Evolutionary conservation across 2,329 filamentous ascomycete genomes (phyloP).

Genomic region (Paecilomyces fulvus): DNA sequence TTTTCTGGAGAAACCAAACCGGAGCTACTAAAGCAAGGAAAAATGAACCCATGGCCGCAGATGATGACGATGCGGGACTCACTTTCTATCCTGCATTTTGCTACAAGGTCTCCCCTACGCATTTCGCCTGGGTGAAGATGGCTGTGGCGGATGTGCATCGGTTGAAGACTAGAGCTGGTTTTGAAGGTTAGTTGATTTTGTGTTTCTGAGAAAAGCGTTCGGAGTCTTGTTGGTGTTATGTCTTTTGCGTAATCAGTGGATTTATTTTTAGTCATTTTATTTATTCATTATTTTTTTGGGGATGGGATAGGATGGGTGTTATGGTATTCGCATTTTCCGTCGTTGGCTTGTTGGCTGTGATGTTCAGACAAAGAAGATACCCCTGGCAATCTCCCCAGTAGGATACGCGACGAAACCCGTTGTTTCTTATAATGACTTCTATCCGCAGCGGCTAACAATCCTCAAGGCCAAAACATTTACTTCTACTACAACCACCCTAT

Average conservation of each 20-base stretch:
- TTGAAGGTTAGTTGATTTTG: conserved; percentile 39
- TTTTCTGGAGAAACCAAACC: neutral
- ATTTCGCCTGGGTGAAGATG: conserved; percentile 55
- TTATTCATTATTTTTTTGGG: neutral
- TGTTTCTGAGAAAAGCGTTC: neutral
- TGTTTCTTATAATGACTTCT: neutral
- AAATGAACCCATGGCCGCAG: conserved; percentile 1
- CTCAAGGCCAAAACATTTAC: conserved; percentile 46
- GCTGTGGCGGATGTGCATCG: conserved; percentile 47
- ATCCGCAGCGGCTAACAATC: neutral
- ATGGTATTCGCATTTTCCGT: no score
- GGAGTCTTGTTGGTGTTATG: neutral
- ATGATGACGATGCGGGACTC: conserved; percentile 11
- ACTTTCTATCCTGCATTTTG: conserved; percentile 52
- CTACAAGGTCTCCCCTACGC: conserved; percentile 53
- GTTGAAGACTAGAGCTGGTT: conserved; percentile 40
- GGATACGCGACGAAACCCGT: neutral
- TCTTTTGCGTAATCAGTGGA: neutral
- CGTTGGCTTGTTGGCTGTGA: neutral
- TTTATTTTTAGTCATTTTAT: neutral
- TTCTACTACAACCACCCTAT: conserved; percentile 69
- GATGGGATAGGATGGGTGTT: neutral
- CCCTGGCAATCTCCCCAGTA: no score
- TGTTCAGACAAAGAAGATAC: no score
- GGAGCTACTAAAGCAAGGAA: neutral